Evolutionary conservation across 2,329 filamentous ascomycete species (phyloP).

Genomic region (Colletotrichum tabaci): DNA sequence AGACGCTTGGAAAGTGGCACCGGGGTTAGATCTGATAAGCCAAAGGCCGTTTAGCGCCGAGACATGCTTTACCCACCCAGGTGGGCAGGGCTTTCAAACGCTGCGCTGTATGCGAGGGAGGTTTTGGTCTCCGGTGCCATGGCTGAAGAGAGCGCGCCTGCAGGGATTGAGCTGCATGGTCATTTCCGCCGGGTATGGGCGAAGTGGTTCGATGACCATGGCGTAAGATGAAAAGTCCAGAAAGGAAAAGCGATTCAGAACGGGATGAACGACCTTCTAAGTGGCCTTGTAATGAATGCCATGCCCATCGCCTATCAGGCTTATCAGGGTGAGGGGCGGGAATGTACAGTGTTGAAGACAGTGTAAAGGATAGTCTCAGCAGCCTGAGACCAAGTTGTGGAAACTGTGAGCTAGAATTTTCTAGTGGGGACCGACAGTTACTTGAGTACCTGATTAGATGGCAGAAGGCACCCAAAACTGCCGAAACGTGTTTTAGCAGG

Average conservation of each 20-base stretch:
- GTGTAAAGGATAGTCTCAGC: neutral
- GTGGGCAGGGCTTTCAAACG: slow-evolving; percentile 22
- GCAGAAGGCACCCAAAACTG: neutral
- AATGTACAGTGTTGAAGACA: neutral
- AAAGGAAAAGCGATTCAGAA: neutral
- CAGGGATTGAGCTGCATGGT: slow-evolving; percentile 1
- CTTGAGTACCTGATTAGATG: slow-evolving; percentile 32
- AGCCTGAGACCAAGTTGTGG: neutral
- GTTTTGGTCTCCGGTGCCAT: neutral
- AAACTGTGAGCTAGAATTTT: slow-evolving; percentile 3
- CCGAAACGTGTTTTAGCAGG: neutral
- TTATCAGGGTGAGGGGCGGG: slow-evolving; percentile 6
- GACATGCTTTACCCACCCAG: slow-evolving; percentile 20
- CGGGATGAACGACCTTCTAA: slow-evolving; percentile 1
- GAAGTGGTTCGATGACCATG: neutral
- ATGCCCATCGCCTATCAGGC: neutral
- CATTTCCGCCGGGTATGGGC: neutral
- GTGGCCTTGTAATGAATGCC: neutral
- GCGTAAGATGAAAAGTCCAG: neutral
- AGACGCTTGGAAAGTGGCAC: slow-evolving; percentile 32
- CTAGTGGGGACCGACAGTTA: neutral
- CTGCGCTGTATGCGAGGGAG: slow-evolving; percentile 15
- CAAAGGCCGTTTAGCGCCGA: slow-evolving; percentile 30
- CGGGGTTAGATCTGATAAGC: slow-evolving; percentile 41
- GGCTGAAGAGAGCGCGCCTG: neutral